phyloP scores from a whole-genome alignment of 1,284 basidiomycete species.

The Microbotryomycetes sp. region DNA sequence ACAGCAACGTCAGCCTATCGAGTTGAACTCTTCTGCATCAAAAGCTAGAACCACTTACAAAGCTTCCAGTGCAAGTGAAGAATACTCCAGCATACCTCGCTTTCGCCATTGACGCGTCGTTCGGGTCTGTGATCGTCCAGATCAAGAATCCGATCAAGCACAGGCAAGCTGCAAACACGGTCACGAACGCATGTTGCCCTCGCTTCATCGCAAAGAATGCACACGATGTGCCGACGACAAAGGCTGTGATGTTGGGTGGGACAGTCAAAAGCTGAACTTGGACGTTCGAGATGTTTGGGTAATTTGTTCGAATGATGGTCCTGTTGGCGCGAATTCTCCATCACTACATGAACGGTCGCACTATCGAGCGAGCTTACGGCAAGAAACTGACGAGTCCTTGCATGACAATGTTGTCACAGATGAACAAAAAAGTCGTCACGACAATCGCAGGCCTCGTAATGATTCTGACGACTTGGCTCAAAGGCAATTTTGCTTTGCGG shows the following conservation, averaged over 20 bases:
- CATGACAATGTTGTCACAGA: not conserved
- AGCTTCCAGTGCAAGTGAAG: not conserved
- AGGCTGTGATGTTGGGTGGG: constrained; percentile 19
- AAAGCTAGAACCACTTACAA: not conserved
- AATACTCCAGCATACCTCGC: not conserved
- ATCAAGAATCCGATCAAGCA: not conserved
- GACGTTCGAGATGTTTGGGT: constrained; percentile 29
- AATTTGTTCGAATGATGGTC: constrained; percentile 34
- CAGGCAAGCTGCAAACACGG: not conserved
- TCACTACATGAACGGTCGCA: too few species aligned
- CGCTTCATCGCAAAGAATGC: not conserved
- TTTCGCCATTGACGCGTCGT: not conserved
- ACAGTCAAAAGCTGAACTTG: constrained; percentile 32
- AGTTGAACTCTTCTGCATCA: constrained; percentile 4
- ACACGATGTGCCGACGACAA: not conserved
- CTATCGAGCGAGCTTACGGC: not conserved
- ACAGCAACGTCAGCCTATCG: constrained; percentile 21
- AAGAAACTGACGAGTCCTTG: not conserved
- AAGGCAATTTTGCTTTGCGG: constrained; percentile 25
- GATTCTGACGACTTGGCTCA: constrained; percentile 21
- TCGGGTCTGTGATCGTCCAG: not conserved
- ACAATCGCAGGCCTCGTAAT: not conserved
- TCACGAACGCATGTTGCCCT: not conserved
- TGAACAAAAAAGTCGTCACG: not conserved
- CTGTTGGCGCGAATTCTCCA: too few species aligned